Evolutionary conservation across 495 filamentous ascomycete species (phyloP), one percentile per base, ranked within the genome.

Genomic region (Penicillium antarcticum): DNA sequence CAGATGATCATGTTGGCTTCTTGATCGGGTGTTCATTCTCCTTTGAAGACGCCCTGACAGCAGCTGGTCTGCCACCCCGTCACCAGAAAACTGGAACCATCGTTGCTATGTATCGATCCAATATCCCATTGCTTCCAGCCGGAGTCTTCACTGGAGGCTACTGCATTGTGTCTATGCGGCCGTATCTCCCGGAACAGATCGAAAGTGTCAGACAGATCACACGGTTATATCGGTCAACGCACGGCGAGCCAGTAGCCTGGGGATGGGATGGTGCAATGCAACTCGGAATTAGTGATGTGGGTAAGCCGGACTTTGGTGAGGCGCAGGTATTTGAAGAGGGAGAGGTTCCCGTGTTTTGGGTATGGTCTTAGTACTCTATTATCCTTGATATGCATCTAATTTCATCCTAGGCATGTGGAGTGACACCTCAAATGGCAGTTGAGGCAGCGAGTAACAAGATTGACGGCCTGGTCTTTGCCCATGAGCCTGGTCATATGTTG

Each of bases 201-300:
- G 69, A 74, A 7, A 53, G 40, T 13, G 79, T 83, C 3, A 58
- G 80, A 21, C 66, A 69, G 1, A 65, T 83, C 16, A 80, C 78
- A 5, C 56, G 74, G 14, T 50, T 56, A 29, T 83, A 69, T 65
- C 45, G 58, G 10, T 58, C 68, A 4, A 79, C 76, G 14, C 80
- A 82, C 51, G 80, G 79, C n/a, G 80, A 83, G 62, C 79, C 81
- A 1, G 66, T 84, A 19, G 79, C 75, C 9, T 83, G 78, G 79
- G 80, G 80, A 1, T 84, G 78, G 80, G 75, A 80, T 3, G 77
- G 70, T 1, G 58, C 73, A 11, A 54, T 60, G 50, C 44, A 52
- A 33, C 45, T 84, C 33, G 76, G 79, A 0, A 76, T 84, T 38
- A 32, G 50, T 21, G 70, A 79, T 60, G 65, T 81, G 21, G 41